A percentile compares a stretch with the other conserved stretches of the same genome.
Evolutionary conservation across 2,329 filamentous ascomycete species (phyloP).

Genomic region (Ceratocystis albifundus): DNA sequence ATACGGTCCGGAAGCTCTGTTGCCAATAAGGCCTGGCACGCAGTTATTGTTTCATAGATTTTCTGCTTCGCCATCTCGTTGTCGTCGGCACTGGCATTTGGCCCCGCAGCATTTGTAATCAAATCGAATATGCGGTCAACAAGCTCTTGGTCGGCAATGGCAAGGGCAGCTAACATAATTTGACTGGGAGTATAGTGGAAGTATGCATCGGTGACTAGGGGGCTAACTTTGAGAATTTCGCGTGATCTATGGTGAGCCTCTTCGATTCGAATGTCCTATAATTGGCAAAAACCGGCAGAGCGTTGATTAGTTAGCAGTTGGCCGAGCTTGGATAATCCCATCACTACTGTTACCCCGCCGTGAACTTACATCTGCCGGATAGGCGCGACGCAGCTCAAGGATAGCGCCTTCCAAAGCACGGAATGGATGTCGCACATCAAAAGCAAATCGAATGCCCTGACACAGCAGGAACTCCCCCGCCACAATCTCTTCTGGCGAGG

Average conservation of each 20-base stretch:
- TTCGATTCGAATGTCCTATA: constrained; percentile 35
- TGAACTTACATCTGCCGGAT: constrained; percentile 43
- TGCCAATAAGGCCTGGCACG: constrained; percentile 44
- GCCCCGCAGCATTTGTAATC: constrained; percentile 28
- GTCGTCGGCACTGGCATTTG: constrained; percentile 26
- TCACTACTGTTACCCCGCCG: background rate
- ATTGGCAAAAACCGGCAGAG: background rate
- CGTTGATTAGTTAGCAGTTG: background rate
- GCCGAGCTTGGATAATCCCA: background rate
- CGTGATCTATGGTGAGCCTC: constrained; percentile 62
- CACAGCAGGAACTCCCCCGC: constrained; percentile 87
- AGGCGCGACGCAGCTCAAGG: constrained; percentile 64
- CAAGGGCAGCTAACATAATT: constrained; percentile 75
- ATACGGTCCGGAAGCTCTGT: constrained; percentile 47
- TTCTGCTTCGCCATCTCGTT: constrained; percentile 35
- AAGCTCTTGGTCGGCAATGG: constrained; percentile 60
- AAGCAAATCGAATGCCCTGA: constrained; percentile 83
- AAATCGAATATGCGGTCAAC: constrained; percentile 30
- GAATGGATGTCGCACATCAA: constrained; percentile 86
- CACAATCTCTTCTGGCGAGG: constrained; percentile 68
- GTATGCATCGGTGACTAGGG: constrained; percentile 85
- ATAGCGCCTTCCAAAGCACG: constrained; percentile 75
- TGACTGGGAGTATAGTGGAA: constrained; percentile 92
- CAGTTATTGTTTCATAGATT: constrained; percentile 38
- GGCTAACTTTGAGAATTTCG: constrained; percentile 63